Evolutionary conservation across 2,329 filamentous ascomycete species (phyloP).

Genomic region (Nothophaeocryptopus gaeumannii): DNA sequence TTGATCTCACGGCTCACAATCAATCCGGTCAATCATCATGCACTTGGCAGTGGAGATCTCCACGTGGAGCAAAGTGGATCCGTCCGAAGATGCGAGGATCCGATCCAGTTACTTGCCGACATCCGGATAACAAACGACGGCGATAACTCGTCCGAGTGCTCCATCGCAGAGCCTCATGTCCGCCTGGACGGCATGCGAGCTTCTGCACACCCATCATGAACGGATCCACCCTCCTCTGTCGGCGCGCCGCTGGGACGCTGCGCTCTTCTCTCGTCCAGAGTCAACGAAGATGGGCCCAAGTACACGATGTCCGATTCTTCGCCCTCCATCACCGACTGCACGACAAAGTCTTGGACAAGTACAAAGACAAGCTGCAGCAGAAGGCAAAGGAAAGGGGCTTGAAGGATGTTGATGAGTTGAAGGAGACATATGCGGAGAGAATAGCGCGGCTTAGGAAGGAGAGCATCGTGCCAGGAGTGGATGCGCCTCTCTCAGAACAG

Average conservation of each 20-base stretch:
- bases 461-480: slow-evolving; percentile 56
- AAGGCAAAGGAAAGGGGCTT: slow-evolving; percentile 74
- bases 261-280: slow-evolving; percentile 24
- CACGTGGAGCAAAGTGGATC: too few relatives aligned
- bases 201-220: slow-evolving; percentile 11
- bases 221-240: slow-evolving; percentile 24
- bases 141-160: too few relatives aligned
- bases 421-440: slow-evolving; percentile 78
- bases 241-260: slow-evolving; percentile 13
- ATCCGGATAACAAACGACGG: too few relatives aligned
- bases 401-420: slow-evolving; percentile 70
- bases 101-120: too few relatives aligned
- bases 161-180: too few relatives aligned
- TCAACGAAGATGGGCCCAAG: slow-evolving; percentile 85
- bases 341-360: slow-evolving; percentile 69
- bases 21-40: too few relatives aligned
- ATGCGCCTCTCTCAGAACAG: slow-evolving; percentile 40
- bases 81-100: too few relatives aligned
- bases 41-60: too few relatives aligned
- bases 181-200: too few relatives aligned
- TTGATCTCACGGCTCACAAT: too few relatives aligned
- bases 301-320: slow-evolving; percentile 87
- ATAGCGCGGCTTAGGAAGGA: slow-evolving; percentile 70
- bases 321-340: slow-evolving; percentile 64
- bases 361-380: slow-evolving; percentile 76